Conservation (phyloP, 2,329 filamentous ascomycete genomes). For the Alternaria metachromatica region DNA sequence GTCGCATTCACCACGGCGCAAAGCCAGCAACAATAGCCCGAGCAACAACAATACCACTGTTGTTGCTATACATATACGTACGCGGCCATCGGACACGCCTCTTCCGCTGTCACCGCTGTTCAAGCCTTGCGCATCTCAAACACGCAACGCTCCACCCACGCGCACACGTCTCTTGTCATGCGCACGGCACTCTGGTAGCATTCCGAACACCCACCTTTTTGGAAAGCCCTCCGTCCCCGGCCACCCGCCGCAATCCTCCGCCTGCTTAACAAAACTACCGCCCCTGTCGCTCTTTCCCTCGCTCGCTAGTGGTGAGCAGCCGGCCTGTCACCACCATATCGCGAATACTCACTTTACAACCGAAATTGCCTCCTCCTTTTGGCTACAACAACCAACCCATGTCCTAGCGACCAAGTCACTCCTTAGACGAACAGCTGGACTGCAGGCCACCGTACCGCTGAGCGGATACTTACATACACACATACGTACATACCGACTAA, state of each 20-base stretch:
- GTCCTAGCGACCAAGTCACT: slow-evolving; percentile 38
- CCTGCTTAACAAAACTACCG: slow-evolving; percentile 24
- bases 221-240: slow-evolving; percentile 15
- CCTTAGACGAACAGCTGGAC: slow-evolving; percentile 47
- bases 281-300: slow-evolving; percentile 39
- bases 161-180: slow-evolving; percentile 34
- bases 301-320: slow-evolving; percentile 46
- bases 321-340: slow-evolving; percentile 45
- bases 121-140: slow-evolving; percentile 40
- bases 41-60: slow-evolving; percentile 4
- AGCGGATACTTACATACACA: slow-evolving; percentile 35
- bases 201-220: slow-evolving; percentile 17
- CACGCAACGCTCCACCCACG: slow-evolving; percentile 36
- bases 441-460: slow-evolving; percentile 43
- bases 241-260: slow-evolving; percentile 22
- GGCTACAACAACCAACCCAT: slow-evolving; percentile 23
- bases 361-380: slow-evolving; percentile 4
- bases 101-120: slow-evolving; percentile 34
- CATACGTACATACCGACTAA: slow-evolving; percentile 30
- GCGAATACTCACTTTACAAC: slow-evolving; percentile 18
- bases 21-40: slow-evolving; percentile 15
- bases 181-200: slow-evolving; percentile 33
- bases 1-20: slow-evolving; percentile 24
- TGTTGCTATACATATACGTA: slow-evolving; percentile 24
- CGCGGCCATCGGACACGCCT: slow-evolving; percentile 16